Evolutionary conservation across 179 eudicot genomes (phyloP).

Genomic region (Spinacia oleracea): DNA sequence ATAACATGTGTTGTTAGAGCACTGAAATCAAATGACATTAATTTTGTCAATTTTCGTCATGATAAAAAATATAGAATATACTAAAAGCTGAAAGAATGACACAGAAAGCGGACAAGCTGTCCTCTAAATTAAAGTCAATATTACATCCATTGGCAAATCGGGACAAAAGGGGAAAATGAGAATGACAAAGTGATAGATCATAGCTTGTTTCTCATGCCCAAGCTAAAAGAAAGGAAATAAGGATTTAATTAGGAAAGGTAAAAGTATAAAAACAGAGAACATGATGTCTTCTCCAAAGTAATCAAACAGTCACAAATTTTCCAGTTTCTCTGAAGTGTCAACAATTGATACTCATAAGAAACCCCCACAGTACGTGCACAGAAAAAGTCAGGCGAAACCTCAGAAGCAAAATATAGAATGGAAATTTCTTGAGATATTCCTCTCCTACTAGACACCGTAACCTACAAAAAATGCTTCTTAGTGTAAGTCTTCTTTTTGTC

Average conservation of each 20-base stretch:
- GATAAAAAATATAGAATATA: too few relatives aligned
- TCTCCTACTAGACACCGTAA: not conserved
- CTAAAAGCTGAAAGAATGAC: not conserved
- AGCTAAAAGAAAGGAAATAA: not conserved
- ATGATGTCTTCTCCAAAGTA: not conserved
- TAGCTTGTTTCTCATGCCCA: not conserved
- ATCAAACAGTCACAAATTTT: not conserved
- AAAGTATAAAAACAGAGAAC: not conserved
- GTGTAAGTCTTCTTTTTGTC: not conserved
- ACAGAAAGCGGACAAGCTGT: not conserved
- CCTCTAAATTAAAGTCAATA: not conserved
- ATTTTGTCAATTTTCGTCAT: not conserved
- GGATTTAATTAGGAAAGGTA: not conserved
- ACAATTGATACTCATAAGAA: not conserved
- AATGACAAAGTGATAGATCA: not conserved
- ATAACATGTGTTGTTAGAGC: conserved; percentile 76
- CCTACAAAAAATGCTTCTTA: not conserved
- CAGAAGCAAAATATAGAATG: not conserved
- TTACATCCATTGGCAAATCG: not conserved
- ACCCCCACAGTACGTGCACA: not conserved
- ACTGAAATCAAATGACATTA: conserved; percentile 47
- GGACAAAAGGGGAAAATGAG: not conserved
- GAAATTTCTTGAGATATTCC: not conserved
- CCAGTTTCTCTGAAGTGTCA: not conserved
- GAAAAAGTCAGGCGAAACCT: not conserved